These are phyloP conservation scores for Bacterosira constricta DNA, from an alignment of 108 stramenopile species.

Conservation along the genomic window DNA sequence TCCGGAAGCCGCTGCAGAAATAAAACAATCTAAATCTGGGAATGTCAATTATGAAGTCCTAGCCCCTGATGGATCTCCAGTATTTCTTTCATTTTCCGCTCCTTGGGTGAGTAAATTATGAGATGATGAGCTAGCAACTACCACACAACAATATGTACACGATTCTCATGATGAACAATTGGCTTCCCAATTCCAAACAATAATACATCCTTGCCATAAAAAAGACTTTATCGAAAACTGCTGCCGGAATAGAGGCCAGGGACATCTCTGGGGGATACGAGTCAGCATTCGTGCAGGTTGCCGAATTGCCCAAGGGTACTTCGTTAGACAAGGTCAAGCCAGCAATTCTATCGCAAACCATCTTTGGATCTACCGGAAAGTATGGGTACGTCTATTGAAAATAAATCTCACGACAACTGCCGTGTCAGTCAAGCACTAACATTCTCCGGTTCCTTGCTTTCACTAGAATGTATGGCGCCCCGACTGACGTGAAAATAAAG, in stretches of 20 bases:
- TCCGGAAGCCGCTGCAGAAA: conserved; percentile 15
- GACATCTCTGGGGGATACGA: conserved; percentile 67
- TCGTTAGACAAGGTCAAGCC: conserved; percentile 34
- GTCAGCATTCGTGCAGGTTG: conserved; percentile 78
- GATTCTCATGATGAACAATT: not conserved
- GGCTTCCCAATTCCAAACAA: not conserved
- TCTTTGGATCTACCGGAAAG: conserved; percentile 68
- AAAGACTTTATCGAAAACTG: conserved; percentile 59
- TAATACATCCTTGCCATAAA: not conserved
- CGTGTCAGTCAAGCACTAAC: not conserved
- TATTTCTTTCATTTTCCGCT: conserved; percentile 34
- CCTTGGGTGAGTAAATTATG: conserved; percentile 36
- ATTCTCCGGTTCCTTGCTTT: too few species aligned
- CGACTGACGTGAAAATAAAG: conserved; percentile 66
- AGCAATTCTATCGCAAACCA: conserved; percentile 27
- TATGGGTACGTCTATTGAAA: conserved; percentile 33
- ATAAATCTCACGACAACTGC: not conserved
- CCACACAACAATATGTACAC: not conserved
- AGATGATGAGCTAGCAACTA: not conserved
- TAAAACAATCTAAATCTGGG: conserved; percentile 17
- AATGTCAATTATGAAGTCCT: conserved; percentile 41
- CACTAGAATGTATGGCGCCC: conserved; percentile 55
- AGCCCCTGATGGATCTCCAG: conserved; percentile 44
- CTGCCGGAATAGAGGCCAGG: conserved; percentile 71
- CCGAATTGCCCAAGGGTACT: conserved; percentile 49